Evolutionary conservation across 768 basidiomycete genomes (phyloP), one percentile per base, ranked within the genome.

Genomic region (Psilocybe cyanescens): DNA sequence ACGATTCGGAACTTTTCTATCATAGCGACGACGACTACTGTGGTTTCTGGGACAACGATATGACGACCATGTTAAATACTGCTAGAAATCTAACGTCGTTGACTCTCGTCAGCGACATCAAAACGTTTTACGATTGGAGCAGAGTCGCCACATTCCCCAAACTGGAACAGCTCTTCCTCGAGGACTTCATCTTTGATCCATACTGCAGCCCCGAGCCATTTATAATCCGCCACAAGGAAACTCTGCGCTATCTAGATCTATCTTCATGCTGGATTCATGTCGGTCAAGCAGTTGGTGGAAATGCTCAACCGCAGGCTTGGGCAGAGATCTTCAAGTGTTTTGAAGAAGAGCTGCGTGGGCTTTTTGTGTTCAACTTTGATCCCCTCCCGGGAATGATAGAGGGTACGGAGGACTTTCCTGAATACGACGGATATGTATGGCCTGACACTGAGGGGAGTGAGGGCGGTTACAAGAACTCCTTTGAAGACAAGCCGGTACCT

Each of bases 1-100:
- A 29, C 24, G 45, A 59, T 17, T 28, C 4, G 1, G 58, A 59
- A 46, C 24, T 33, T 16, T 55, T 59, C 19, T 39, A 54, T 17
- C 28, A 45, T 4, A 19, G 31, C 33, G 52, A 55, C n/a, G 58
- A 59, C 4, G 45, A 54, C 6, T 59, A 59, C 45, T 47, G 39
- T 3, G 30, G 28, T 14, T 59, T 59, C 14, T 48, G 51, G 52
- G 52, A 48, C 2, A n/a, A 2, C 49, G 58, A 59, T 29, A 49
- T 59, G 0, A 52, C 35, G 2, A 17, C 16, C 3, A 33, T 59
- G n/a, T 39, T 59, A 2, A 45, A 29, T 11, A 3, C 37, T n/a
- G 58, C 50, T 14, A 19, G 29, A 39, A 53, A 35, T 46, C 31
- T 59, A 17, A n/a, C 35, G 3, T 31, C 30, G 2, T 30, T 59